Base-by-base conservation (phyloP, 2,329 filamentous ascomycete genomes). In the Ophiostoma sp. region DNA sequence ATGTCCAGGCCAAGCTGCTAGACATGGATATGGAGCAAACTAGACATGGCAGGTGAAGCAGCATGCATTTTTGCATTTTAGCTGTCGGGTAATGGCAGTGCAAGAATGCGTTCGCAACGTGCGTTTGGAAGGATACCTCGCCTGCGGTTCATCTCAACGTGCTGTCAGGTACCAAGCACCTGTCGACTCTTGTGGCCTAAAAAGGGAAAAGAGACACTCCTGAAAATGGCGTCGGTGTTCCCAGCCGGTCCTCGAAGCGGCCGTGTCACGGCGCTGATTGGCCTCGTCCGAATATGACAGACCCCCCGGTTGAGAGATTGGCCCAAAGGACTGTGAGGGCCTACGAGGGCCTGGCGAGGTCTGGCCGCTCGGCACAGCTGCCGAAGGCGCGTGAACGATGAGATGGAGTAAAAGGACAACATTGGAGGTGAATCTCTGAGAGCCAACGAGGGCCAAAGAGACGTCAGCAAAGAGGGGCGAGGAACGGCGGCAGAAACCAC, bases 191-290 rank as follows among this genome's bases (percentile, higher is more conserved):
- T 59, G 68, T 15, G 19, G 33, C 69, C 69, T 8, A 71, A 63
- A 48, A 17, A 28, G 33, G 33, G 7, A 57, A 55, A 28, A 25
- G 33, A 57, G 50, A 45, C 31, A 55, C 68, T 42, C 33, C 33
- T 70, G 68, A 70, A 57, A 57, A 57, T 28, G 31, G n/a, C 52
- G 36, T 48, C 39, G 39, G 55, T 63, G 55, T 71, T 71, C 39
- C 36, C 17, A 48, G 39, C 25, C 69, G 52, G 25, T 15, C 33
- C 69, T 45, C 8, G 25, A 22, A 3, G 22, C 7, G 15, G 69
- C 39, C 69, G 55, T 39, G 50, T 71, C 22, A 31, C 22, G 39
- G 36, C 19, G 36, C 55, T 71, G 69, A 71, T 71, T 71, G 69
- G 69, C 39, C 69, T 28, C 7, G 39, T 8, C 25, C 28, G 66